These are phyloP conservation scores for Juglanconis oblonga DNA, from an alignment of 2,329 filamentous ascomycete genomes.

Conservation along the genomic window DNA sequence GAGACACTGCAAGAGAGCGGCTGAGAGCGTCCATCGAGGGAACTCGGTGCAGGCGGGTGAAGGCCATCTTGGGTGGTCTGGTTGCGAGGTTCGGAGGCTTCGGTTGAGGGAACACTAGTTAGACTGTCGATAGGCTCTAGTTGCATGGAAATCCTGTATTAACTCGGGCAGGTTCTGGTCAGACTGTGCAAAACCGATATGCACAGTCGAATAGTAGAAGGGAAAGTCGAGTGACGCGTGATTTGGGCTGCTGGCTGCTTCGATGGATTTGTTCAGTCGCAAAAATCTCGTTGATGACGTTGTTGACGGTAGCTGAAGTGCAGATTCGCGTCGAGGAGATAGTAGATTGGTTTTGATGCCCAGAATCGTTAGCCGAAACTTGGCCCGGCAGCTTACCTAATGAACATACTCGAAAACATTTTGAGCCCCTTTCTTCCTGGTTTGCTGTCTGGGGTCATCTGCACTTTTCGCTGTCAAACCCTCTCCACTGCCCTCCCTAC, in stretches of 20 bases:
- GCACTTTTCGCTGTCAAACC: too few relatives aligned
- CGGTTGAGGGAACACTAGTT: conserved; percentile 38
- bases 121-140: conserved; percentile 50
- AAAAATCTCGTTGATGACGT: conserved; percentile 11
- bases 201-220: conserved; percentile 45
- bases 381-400: not conserved
- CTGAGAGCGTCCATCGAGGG: conserved; percentile 32
- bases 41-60: conserved; percentile 39
- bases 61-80: conserved; percentile 56
- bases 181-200: conserved; percentile 49
- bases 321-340: not conserved
- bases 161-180: conserved; percentile 28
- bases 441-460: too few relatives aligned
- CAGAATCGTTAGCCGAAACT: not conserved
- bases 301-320: not conserved
- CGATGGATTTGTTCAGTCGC: conserved; percentile 6
- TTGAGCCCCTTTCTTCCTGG: too few relatives aligned
- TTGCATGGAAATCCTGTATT: conserved; percentile 60
- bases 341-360: not conserved
- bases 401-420: too few relatives aligned
- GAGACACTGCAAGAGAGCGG: conserved; percentile 34
- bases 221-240: conserved; percentile 2
- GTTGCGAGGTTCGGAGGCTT: conserved; percentile 31
- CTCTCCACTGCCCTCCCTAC: too few relatives aligned
- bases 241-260: conserved; percentile 1